Evolutionary conservation across 768 basidiomycete genomes (phyloP), one percentile per base, ranked within the genome.

Genomic region (Tylopilus intermedius): DNA sequence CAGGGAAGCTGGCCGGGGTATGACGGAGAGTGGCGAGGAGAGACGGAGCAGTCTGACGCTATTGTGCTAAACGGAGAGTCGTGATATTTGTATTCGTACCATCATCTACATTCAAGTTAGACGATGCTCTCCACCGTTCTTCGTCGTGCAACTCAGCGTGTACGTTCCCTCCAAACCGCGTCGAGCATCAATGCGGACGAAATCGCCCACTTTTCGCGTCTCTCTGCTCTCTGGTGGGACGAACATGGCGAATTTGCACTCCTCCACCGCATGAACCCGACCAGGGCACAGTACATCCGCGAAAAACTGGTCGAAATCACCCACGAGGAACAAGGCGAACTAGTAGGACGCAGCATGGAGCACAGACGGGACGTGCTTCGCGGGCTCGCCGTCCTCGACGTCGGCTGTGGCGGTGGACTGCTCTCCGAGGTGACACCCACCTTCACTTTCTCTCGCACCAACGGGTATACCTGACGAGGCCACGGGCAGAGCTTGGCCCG

Each of bases 151-250:
- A 18, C 18, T 18, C 18, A 1, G 18, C 18, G 18, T 14, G 21
- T 46, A 4, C 51, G 67, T 24, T 21, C 24, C 8, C 51, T 70
- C 13, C 65, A 70, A 24, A 61, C 67, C 0, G 60, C 54, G 8
- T 53, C 67, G 7, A 67, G 55, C 37, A 78, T 93, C 61, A 94
- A 95, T 65, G 66, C 76, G 0, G 78, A 76, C 49, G 94, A 97
- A 70, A 88, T 96, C 37, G 83, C 87, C 0, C 90, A 91, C 67
- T 96, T 97, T 68, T 91, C 94, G 2, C 76, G 79, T 26, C 82
- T 96, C 5, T 90, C 92, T 2, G 83, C 87, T n/a, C 76, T 84
- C 62, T 97, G 94, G 94, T 97, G 94, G 94, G 84, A 94, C 69
- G 91, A 95, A 64, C 80, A 76, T 18, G 94, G 95, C 59, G 94